phyloP scores from a whole-genome alignment of 768 basidiomycete species.

The Boletellus emodensis region DNA sequence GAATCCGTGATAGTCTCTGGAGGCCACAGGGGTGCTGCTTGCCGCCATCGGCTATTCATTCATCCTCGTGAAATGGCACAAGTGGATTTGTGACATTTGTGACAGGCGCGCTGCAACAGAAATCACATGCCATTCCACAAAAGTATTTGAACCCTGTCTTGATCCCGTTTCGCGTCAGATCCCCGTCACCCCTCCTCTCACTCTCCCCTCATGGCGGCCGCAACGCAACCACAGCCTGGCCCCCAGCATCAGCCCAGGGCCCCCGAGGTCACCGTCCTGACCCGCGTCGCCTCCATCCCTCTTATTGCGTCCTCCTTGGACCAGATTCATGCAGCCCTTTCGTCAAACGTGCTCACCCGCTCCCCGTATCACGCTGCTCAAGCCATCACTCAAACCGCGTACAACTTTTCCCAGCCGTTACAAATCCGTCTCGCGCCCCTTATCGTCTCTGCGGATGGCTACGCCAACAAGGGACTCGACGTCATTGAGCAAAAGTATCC shows the following conservation, averaged over 20 bases:
- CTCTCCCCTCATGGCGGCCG: constrained; percentile 33
- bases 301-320: constrained; percentile 61
- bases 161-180: constrained; percentile 5
- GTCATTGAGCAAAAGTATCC: constrained; percentile 70
- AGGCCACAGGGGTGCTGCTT: too few relatives aligned
- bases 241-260: constrained; percentile 15
- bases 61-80: constrained; percentile 8
- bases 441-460: constrained; percentile 57
- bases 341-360: constrained; percentile 56
- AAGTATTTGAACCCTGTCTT: constrained; percentile 29
- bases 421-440: constrained; percentile 64
- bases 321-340: constrained; percentile 57
- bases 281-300: constrained; percentile 69
- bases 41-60: too few relatives aligned
- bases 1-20: too few relatives aligned
- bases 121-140: constrained; percentile 24
- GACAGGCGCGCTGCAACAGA: constrained; percentile 14
- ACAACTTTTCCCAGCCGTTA: constrained; percentile 60
- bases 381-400: constrained; percentile 53
- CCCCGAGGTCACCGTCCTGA: constrained; percentile 59
- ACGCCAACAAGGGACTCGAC: constrained; percentile 73
- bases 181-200: constrained; percentile 2
- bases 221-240: constrained; percentile 23
- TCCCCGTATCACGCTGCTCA: constrained; percentile 65
- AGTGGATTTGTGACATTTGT: constrained; percentile 20